Percentiles rank a stretch among this genome's conserved stretches.
Conservation (phyloP, 768 basidiomycete species). For the Lactarius deliciosus region DNA sequence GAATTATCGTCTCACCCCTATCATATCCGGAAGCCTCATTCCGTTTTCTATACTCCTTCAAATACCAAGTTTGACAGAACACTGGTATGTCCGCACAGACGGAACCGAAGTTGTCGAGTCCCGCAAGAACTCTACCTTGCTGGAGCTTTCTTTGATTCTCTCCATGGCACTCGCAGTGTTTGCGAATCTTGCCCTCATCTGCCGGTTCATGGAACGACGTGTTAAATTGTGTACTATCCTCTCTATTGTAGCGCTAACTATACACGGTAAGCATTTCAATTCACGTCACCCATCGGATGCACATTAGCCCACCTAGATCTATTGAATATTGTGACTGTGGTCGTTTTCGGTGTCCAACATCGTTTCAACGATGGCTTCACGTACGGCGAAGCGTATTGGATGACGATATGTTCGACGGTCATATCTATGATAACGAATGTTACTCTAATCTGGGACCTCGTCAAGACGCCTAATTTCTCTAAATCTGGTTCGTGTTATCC, state of each 20-base stretch:
- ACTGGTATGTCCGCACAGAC: constrained; percentile 66
- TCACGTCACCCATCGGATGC: neutral
- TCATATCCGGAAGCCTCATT: constrained; percentile 64
- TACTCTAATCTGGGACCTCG: constrained; percentile 62
- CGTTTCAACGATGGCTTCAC: constrained; percentile 65
- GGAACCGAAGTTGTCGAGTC: constrained; percentile 47
- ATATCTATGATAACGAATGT: constrained; percentile 64
- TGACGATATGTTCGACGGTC: constrained; percentile 71
- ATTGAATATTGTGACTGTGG: constrained; percentile 62
- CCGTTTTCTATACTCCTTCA: constrained; percentile 81
- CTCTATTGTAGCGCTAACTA: constrained; percentile 60
- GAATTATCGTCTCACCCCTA: constrained; percentile 62
- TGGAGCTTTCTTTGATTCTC: constrained; percentile 60
- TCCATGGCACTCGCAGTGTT: constrained; percentile 67
- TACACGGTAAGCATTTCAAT: constrained; percentile 55
- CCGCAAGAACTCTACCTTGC: constrained; percentile 52
- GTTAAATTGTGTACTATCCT: constrained; percentile 62
- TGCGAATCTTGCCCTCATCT: constrained; percentile 66
- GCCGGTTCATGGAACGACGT: constrained; percentile 69
- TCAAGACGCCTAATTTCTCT: constrained; percentile 59
- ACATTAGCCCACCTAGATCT: constrained; percentile 46
- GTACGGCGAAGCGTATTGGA: constrained; percentile 69
- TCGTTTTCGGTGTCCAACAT: constrained; percentile 61
- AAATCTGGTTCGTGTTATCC: constrained; percentile 50
- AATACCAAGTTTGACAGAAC: constrained; percentile 75